phyloP scores from a whole-genome alignment of 2,329 filamentous ascomycete species.

The Madurella mycetomatis region DNA sequence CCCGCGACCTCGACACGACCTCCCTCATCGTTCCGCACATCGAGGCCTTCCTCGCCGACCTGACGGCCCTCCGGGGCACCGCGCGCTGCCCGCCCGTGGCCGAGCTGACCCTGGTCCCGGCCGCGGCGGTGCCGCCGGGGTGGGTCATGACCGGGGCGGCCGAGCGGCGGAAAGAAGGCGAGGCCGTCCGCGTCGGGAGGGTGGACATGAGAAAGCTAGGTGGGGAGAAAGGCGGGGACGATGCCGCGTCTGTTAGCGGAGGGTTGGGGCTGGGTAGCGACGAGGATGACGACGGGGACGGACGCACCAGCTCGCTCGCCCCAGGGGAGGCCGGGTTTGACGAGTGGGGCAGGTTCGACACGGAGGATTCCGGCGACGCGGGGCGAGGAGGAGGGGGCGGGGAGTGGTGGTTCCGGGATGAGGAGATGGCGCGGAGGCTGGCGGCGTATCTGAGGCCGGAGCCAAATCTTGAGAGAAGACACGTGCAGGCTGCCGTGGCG shows the following conservation, averaged over 20 bases:
- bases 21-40: conserved; percentile 39
- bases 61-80: conserved; percentile 28
- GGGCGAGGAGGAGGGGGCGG: background rate
- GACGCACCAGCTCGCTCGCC: background rate
- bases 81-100: conserved; percentile 33
- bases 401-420: conserved; percentile 45
- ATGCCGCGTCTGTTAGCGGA: background rate
- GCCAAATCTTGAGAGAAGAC: conserved; percentile 26
- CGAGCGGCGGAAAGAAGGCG: conserved; percentile 28
- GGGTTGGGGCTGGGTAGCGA: too few relatives aligned
- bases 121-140: conserved; percentile 33
- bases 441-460: conserved; percentile 41
- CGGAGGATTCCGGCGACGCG: conserved; percentile 28
- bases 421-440: conserved; percentile 42
- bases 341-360: conserved; percentile 42
- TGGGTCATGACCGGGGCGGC: conserved; percentile 36
- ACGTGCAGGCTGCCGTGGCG: conserved; percentile 30
- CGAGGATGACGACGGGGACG: conserved; percentile 20
- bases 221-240: conserved; percentile 1
- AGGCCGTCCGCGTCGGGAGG: conserved; percentile 32
- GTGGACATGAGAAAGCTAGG: conserved; percentile 20
- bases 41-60: conserved; percentile 38
- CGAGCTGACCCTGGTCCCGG: conserved; percentile 45
- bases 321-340: conserved; percentile 31
- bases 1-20: conserved; percentile 37